phyloP scores from a whole-genome alignment of 768 basidiomycete species.

The Phylloporus sp. region DNA sequence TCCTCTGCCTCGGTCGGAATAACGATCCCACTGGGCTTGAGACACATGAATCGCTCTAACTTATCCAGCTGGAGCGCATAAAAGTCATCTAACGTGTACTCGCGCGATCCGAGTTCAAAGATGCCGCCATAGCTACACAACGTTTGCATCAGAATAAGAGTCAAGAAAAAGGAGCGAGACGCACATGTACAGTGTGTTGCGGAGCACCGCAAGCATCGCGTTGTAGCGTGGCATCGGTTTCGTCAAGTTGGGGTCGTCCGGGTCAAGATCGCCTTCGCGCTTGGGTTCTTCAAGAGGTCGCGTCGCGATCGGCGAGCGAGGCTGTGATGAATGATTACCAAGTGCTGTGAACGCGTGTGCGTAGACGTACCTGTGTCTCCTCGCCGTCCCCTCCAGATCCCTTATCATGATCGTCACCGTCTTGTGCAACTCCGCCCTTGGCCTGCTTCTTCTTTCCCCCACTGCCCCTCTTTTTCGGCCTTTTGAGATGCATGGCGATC shows the following conservation, averaged over 20 bases:
- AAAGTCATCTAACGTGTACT: conserved; percentile 90
- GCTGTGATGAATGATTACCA: not conserved
- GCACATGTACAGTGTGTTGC: conserved; percentile 83
- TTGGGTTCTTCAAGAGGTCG: not conserved
- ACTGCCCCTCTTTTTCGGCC: conserved; percentile 50
- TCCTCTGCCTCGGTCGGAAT: conserved; percentile 60
- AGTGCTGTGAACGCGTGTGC: not conserved
- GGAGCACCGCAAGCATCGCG: conserved; percentile 79
- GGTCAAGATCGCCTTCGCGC: conserved; percentile 39
- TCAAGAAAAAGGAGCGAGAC: conserved; percentile 28
- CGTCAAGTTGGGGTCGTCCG: conserved; percentile 61
- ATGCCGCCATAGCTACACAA: conserved; percentile 79
- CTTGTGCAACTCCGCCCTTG: not conserved
- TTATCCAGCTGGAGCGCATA: conserved; percentile 78
- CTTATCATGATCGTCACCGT: conserved; percentile 5
- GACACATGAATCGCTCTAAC: conserved; percentile 68
- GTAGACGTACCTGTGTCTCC: conserved; percentile 6
- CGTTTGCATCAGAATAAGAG: no score
- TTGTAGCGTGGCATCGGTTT: conserved; percentile 76
- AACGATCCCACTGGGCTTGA: conserved; percentile 60
- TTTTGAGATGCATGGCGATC: conserved; percentile 68
- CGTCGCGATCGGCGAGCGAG: not conserved
- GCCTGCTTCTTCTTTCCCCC: conserved; percentile 39
- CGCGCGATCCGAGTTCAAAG: conserved; percentile 72
- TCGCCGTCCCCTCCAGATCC: conserved; percentile 17